Conservation (phyloP, 176 grass and related monocot genomes). For the Carex myosuroides region DNA sequence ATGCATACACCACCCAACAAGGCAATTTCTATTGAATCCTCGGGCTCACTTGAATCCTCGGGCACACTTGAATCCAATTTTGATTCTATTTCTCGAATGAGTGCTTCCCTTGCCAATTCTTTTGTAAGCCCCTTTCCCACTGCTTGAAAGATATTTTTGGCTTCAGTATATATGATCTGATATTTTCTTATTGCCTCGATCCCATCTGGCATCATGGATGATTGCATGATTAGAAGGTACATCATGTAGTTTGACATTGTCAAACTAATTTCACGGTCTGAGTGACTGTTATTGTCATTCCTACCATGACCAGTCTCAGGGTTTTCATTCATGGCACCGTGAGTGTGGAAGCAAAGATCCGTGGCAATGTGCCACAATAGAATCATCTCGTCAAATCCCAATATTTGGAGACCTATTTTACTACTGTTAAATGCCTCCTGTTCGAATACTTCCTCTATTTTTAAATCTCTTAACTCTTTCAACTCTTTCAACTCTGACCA, state of each 20-base stretch:
- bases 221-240: conserved; percentile 13
- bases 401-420: no score
- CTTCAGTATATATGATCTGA: conserved; percentile 2
- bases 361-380: conserved; percentile 38
- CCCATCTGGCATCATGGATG: conserved; percentile 13
- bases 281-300: background rate
- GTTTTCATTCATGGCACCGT: background rate
- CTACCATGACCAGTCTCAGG: background rate
- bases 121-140: background rate
- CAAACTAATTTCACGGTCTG: background rate
- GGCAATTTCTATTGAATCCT: no score
- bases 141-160: conserved; percentile 10
- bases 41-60: no score
- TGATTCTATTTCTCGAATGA: background rate
- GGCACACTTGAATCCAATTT: no score
- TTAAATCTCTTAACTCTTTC: no score
- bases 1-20: no score
- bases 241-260: conserved; percentile 16
- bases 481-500: no score
- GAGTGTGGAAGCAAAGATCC: conserved; percentile 10
- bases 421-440: no score
- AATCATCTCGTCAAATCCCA: conserved; percentile 4
- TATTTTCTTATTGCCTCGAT: conserved; percentile 8
- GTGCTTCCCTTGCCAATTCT: background rate
- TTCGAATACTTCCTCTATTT: fast-evolving